Percentiles rank a stretch among this genome's conserved stretches.
Evolutionary conservation across 2,329 filamentous ascomycete genomes (phyloP).

Genomic region (Colletotrichum lupini): DNA sequence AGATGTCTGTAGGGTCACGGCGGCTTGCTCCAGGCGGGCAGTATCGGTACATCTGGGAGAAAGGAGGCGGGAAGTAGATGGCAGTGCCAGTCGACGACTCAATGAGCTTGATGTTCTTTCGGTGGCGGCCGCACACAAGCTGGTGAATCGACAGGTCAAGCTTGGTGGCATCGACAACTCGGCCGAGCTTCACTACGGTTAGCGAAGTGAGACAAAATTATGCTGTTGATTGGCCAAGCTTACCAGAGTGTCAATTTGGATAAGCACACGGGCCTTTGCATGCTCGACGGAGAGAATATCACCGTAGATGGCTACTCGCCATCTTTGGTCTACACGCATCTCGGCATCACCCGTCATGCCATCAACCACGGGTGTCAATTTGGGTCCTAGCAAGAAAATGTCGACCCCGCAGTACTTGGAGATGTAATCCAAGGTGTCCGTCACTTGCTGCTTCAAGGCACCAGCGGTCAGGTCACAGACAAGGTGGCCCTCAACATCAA

Average conservation of each 20-base stretch:
- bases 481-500: constrained; percentile 92
- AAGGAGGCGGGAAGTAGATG: constrained; percentile 97
- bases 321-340: constrained; percentile 88
- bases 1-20: constrained; percentile 89
- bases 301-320: constrained; percentile 93
- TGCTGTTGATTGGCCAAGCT: constrained; percentile 7
- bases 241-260: constrained; percentile 97
- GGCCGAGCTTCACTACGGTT: constrained; percentile 66
- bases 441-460: constrained; percentile 76
- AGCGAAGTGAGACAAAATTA: constrained; percentile 15
- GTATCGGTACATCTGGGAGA: constrained; percentile 92
- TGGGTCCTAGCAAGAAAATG: constrained; percentile 94
- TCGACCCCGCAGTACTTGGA: constrained; percentile 92
- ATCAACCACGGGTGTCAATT: constrained; percentile 81
- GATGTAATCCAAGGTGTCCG: constrained; percentile 87
- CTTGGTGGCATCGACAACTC: constrained; percentile 81
- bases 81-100: constrained; percentile 95
- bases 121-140: constrained; percentile 89
- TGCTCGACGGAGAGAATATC: constrained; percentile 96
- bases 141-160: constrained; percentile 91
- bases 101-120: constrained; percentile 98
- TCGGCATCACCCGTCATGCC: constrained; percentile 81
- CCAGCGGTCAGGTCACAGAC: constrained; percentile 79
- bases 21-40: constrained; percentile 83
- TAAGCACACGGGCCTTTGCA: constrained; percentile 93